Base-by-base conservation (phyloP, 768 basidiomycete genomes). In the Lactifluus rugatus region DNA sequence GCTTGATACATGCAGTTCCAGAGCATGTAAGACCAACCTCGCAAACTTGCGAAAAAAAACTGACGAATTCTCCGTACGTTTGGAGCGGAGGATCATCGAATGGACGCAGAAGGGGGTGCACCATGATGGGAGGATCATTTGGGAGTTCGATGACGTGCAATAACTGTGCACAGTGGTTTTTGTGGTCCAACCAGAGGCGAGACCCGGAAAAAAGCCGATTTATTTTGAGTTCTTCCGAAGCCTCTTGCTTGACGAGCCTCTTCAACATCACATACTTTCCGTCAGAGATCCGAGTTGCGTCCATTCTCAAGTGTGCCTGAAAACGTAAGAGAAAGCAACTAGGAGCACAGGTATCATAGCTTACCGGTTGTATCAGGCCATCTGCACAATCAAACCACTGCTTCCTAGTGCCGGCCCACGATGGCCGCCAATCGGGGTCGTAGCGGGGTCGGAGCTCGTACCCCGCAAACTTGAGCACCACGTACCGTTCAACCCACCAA, bases 41-140 rank as follows among this genome's bases (percentile, higher is more conserved):
- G 7, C 68, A 42, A 5, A 61, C 36, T 39, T 69, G 68, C 41
- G 51, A 53, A 11, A 59, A 57, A 45, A 69, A 64, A 5, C 66
- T 64, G 7, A 69, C 36, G 8, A 65, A 61, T 34, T 69, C 64
- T 10, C 65, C 67, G 5, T 67, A 28, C 7, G 56, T 61, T 9
- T 19, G 39, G 17, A 71, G 66, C 0, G n/a, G 53, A 0, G 70
- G 68, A 31, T 68, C 45, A 41, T 67, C 46, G 48, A 61, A 65
- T 5, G 51, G 64, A 17, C 68, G 62, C 10, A 70, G 55, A 21
- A 65, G 55, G 4, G 69, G 68, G 60, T 66, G 69, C 2, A 71
- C 62, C 47, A 70, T 54, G 44, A 42, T 56, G 1, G 37, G 55
- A 7, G 19, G 55, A 0, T 49, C 48, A 4, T 41, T 26, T 6